Evolutionary conservation across 2,329 filamentous ascomycete species (phyloP), one percentile per base, ranked within the genome.

Genomic region (Xylaria sp.): DNA sequence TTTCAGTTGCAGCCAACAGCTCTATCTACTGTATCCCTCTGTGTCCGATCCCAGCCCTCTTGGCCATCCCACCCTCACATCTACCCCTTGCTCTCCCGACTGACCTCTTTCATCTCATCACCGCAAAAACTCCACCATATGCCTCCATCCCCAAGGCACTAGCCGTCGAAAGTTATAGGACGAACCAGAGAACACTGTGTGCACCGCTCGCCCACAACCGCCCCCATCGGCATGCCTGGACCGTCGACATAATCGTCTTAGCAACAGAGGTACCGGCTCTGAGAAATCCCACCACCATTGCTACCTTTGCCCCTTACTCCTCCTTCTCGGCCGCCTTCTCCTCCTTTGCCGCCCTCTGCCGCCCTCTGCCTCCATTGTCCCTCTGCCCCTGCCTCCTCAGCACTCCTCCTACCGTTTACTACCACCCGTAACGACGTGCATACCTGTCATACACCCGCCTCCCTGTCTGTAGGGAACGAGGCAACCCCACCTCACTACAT

Each of bases 401-500:
- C 14, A 50, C 38, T 31, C 19, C 59, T 50, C 28, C 37, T 17
- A 46, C 42, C 17, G 33, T 63, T 23, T 33, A 23, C 57, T 65
- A 7, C 58, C 47, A 52, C 61, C 57, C 53, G 61, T 49, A 56
- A 38, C 49, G 46, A 47, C 57, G 57, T 59, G 49, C 50, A 49
- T 49, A 33, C 37, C 28, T 58, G 33, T 45, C 55, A 38, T 43
- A 33, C 49, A 25, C n/a, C 33, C 25, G 21, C 38, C 52, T 21
- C 35, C 49, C 51, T 57, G 54, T 28, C 59, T 42, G 54, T 62
- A 59, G 50, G 60, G 51, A 45, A 57, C 47, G 57, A 45, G 56
- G 21, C 64, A 57, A 37, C 64, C 64, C 64, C 64, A 64, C 64
- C 55, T 54, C 57, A 57, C 61, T 57, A 61, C 53, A 60, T 62